Conservation (phyloP, 768 basidiomycete species). For the Gloeophyllum trabeum region DNA sequence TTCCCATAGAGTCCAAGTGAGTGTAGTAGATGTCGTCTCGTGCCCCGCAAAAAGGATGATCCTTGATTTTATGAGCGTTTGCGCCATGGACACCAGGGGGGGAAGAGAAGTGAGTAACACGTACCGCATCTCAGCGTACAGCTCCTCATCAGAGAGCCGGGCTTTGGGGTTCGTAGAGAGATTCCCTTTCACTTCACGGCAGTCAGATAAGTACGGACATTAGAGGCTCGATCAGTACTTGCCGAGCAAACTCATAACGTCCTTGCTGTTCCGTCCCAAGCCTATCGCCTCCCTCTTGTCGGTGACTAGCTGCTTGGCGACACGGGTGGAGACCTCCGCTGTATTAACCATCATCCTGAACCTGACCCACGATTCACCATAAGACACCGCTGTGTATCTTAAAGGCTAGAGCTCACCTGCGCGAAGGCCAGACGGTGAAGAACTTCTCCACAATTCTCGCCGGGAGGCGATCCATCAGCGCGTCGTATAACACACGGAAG, state of each 20-base stretch:
- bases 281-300: constrained; percentile 12
- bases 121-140: constrained; percentile 1
- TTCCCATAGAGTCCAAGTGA: constrained; percentile 18
- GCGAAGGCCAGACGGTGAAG: no score
- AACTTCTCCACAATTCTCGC: no score
- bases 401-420: no score
- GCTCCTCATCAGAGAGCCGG: constrained; percentile 3
- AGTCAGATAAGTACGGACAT: neutral
- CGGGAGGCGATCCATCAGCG: no score
- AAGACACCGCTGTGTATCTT: no score
- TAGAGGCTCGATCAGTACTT: constrained; percentile 1
- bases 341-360: no score
- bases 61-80: no score
- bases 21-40: neutral
- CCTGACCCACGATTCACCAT: no score
- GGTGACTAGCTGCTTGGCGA: constrained; percentile 13
- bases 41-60: no score
- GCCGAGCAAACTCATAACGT: constrained; percentile 23
- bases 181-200: neutral
- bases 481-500: no score
- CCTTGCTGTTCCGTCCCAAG: constrained; percentile 12
- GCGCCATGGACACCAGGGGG: no score
- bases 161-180: constrained; percentile 1
- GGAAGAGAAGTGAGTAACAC: neutral
- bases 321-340: constrained; percentile 11